phyloP scores from a whole-genome alignment of 768 basidiomycete genomes.

The Suillus decipiens region DNA sequence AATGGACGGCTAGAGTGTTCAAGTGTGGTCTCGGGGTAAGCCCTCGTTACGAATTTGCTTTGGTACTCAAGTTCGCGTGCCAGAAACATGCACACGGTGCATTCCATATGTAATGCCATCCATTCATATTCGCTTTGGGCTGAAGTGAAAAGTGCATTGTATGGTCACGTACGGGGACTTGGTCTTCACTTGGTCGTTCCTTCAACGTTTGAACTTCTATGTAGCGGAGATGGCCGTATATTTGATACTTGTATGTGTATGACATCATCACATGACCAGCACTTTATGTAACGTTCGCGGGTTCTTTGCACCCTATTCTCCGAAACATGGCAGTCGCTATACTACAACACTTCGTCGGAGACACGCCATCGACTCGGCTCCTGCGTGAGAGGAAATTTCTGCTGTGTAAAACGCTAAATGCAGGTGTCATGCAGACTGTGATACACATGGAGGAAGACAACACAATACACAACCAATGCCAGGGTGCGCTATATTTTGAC shows the following conservation, averaged over 20 bases:
- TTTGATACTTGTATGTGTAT: background rate
- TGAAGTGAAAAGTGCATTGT: background rate
- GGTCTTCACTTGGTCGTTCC: background rate
- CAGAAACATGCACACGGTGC: background rate
- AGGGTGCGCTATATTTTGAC: background rate
- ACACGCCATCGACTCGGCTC: conserved; percentile 23
- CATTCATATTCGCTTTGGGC: background rate
- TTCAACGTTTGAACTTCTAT: no score
- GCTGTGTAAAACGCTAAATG: background rate
- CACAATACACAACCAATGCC: background rate
- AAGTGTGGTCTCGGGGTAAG: background rate
- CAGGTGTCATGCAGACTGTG: conserved; percentile 13
- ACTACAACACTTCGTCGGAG: conserved; percentile 31
- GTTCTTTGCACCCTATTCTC: background rate
- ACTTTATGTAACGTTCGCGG: background rate
- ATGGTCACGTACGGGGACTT: background rate
- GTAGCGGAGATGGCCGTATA: background rate
- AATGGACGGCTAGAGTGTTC: background rate
- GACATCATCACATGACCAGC: background rate
- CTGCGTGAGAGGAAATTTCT: conserved; percentile 11
- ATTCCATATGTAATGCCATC: background rate
- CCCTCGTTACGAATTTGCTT: background rate
- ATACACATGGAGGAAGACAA: conserved; percentile 18
- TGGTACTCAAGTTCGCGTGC: background rate
- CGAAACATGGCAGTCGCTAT: background rate